Evolutionary conservation across 2,329 filamentous ascomycete species (phyloP).

Genomic region (Exophiala aquamarina): DNA sequence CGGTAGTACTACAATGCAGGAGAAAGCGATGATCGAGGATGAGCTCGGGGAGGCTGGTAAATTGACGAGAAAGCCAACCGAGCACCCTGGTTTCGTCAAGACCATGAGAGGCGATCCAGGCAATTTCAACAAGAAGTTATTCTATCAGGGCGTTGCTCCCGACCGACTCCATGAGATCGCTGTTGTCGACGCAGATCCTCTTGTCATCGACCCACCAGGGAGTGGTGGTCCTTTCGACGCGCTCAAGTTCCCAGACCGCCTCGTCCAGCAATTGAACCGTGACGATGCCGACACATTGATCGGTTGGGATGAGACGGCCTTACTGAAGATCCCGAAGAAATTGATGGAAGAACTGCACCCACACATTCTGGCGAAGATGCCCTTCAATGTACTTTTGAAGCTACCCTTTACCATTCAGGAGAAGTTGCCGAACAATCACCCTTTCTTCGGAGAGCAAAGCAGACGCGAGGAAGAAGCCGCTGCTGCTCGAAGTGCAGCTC

Average conservation of each 20-base stretch:
- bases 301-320: conserved; percentile 8
- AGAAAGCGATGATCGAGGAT: conserved; percentile 12
- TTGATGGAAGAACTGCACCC: conserved; percentile 3
- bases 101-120: not conserved
- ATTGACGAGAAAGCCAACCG: not conserved
- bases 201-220: conserved; percentile 17
- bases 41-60: conserved; percentile 4
- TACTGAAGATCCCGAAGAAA: conserved; percentile 8
- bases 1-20: conserved; percentile 13
- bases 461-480: too few relatives aligned
- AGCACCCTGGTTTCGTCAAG: conserved; percentile 3
- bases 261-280: conserved; percentile 15
- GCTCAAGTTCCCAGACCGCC: conserved; percentile 14
- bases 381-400: conserved; percentile 6
- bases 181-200: conserved; percentile 2
- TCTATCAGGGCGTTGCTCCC: conserved; percentile 4
- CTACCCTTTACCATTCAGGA: conserved; percentile 5
- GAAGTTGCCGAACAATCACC: conserved; percentile 1
- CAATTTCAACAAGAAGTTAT: conserved; percentile 1
- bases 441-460: conserved; percentile 3
- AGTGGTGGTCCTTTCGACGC: conserved; percentile 15
- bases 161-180: not conserved
- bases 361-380: conserved; percentile 10
- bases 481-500: too few relatives aligned
- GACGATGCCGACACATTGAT: not conserved